Percentiles rank a stretch among this genome's conserved stretches.
Conservation (phyloP, 2,329 filamentous ascomycete genomes). For the Dothistroma septosporum region DNA sequence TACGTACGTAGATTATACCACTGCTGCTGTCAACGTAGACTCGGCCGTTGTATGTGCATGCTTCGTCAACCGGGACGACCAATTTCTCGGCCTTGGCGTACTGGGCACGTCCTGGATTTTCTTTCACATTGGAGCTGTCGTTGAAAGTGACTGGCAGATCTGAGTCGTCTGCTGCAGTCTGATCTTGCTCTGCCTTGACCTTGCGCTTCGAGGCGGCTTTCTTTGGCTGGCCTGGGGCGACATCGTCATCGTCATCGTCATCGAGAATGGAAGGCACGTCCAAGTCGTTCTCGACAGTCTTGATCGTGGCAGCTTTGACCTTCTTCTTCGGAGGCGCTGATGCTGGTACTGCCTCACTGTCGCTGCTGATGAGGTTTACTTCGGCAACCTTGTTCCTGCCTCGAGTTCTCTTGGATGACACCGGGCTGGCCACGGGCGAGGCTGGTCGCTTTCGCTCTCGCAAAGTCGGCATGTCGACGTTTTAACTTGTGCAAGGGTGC, state of each 20-base stretch:
- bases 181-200: slow-evolving; percentile 4
- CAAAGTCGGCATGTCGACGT: slow-evolving; percentile 7
- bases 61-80: slow-evolving; percentile 48
- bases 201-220: neutral
- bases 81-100: slow-evolving; percentile 42
- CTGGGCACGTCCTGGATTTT: slow-evolving; percentile 31
- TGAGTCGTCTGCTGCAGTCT: slow-evolving; percentile 5
- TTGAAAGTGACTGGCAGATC: slow-evolving; percentile 11
- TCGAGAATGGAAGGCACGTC: neutral
- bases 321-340: slow-evolving; percentile 1
- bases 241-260: slow-evolving; percentile 5
- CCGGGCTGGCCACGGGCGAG: slow-evolving; percentile 12
- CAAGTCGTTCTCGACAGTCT: slow-evolving; percentile 6
- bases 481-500: neutral
- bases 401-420: slow-evolving; percentile 12
- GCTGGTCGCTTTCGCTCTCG: slow-evolving; percentile 14
- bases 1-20: slow-evolving; percentile 61
- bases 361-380: neutral
- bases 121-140: slow-evolving; percentile 17
- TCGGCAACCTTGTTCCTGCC: neutral
- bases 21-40: slow-evolving; percentile 62
- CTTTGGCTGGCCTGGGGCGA: neutral
- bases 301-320: slow-evolving; percentile 10
- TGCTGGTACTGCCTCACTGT: neutral
- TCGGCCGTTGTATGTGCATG: slow-evolving; percentile 31